A percentile compares a stretch with the other conserved stretches of the same genome.
phyloP scores from a whole-genome alignment of 2,329 filamentous ascomycete genomes.

The Microthyrium microscopicum region DNA sequence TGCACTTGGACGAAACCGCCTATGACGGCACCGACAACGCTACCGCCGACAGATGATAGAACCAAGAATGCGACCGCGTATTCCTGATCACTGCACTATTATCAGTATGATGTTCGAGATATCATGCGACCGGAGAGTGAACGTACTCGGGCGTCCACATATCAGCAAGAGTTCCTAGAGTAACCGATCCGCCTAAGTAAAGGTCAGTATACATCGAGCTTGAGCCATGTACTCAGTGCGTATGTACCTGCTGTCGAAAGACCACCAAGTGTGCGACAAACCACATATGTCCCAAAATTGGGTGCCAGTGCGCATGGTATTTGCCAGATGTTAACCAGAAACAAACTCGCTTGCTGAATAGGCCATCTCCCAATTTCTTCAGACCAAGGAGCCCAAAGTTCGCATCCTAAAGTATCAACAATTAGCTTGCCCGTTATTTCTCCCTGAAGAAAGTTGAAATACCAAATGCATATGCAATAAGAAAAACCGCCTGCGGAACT shows the following conservation, averaged over 20 bases:
- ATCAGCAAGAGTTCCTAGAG: constrained; percentile 47
- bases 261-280: constrained; percentile 53
- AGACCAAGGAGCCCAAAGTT: constrained; percentile 76
- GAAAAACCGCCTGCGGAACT: constrained; percentile 60
- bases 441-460: too few species aligned
- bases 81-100: constrained; percentile 39
- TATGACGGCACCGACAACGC: constrained; percentile 60
- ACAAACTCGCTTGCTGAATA: constrained; percentile 54
- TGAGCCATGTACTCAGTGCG: too few species aligned
- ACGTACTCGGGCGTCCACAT: constrained; percentile 42
- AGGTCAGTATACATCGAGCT: constrained; percentile 19
- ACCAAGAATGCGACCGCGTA: constrained; percentile 44
- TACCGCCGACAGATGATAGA: constrained; percentile 64
- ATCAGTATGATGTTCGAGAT: too few species aligned
- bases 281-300: constrained; percentile 55
- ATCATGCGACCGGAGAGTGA: too few species aligned
- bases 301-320: constrained; percentile 36
- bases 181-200: constrained; percentile 48
- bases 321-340: constrained; percentile 65
- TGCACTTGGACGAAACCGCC: constrained; percentile 58
- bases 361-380: constrained; percentile 68
- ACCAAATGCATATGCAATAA: constrained; percentile 68
- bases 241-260: constrained; percentile 54
- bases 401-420: constrained; percentile 49
- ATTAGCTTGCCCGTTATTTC: background rate